These are phyloP conservation scores for Leccinum subtestaceum DNA, from an alignment of 768 basidiomycete genomes.

Conservation along the genomic window DNA sequence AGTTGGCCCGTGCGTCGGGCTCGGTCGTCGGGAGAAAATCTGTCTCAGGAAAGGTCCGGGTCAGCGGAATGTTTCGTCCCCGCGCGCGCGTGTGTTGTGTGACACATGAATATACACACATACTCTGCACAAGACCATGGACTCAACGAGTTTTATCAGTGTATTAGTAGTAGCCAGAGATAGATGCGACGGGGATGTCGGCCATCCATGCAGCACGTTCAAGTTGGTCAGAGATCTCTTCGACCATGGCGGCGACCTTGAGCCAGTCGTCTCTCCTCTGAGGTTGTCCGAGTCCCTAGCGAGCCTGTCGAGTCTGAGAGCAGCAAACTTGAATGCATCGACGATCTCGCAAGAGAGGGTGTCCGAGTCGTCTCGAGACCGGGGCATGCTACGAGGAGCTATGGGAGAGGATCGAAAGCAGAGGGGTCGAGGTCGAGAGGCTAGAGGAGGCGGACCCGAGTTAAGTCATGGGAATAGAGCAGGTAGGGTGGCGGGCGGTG, in stretches of 20 bases:
- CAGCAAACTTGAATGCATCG: slow-evolving; percentile 67
- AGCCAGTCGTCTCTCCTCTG: slow-evolving; percentile 62
- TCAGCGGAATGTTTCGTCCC: slow-evolving; percentile 5
- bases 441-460: slow-evolving; percentile 55
- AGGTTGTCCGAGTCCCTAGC: slow-evolving; percentile 39
- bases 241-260: slow-evolving; percentile 69
- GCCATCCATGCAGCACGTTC: slow-evolving; percentile 66
- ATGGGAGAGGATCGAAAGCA: slow-evolving; percentile 33
- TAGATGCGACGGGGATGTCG: slow-evolving; percentile 62
- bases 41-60: slow-evolving; percentile 22
- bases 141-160: slow-evolving; percentile 67
- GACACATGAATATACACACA: not conserved
- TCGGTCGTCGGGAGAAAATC: slow-evolving; percentile 64
- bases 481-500: slow-evolving; percentile 55
- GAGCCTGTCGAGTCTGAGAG: slow-evolving; percentile 64
- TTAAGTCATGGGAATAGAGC: slow-evolving; percentile 69
- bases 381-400: slow-evolving; percentile 49
- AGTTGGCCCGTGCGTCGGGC: slow-evolving; percentile 32
- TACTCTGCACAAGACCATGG: not conserved
- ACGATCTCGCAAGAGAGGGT: slow-evolving; percentile 51
- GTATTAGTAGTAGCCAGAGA: slow-evolving; percentile 50
- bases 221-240: slow-evolving; percentile 59
- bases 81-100: not conserved
- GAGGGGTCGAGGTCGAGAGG: slow-evolving; percentile 33
- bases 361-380: slow-evolving; percentile 28